phyloP scores from a whole-genome alignment of 2,329 filamentous ascomycete species.

The Diaporthe helianthi region DNA sequence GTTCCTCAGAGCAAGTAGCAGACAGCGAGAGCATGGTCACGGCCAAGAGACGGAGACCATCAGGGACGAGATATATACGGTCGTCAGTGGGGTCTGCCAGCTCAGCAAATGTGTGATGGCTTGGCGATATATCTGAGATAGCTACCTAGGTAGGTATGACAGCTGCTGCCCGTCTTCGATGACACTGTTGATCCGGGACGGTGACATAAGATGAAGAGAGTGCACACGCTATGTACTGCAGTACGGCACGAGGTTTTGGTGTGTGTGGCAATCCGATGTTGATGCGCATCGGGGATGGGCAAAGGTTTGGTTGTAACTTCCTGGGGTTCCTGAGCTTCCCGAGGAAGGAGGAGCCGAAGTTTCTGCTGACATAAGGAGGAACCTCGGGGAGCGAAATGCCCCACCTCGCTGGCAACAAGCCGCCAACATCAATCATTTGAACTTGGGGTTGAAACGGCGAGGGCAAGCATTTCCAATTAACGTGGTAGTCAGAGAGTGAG shows the following conservation, averaged over 20 bases:
- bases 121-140: not conserved
- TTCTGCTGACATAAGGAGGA: not conserved
- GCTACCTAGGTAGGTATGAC: not conserved
- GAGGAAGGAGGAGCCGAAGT: slow-evolving; percentile 15
- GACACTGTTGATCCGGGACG: not conserved
- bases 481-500: too few species aligned
- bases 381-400: not conserved
- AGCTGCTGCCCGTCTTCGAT: not conserved
- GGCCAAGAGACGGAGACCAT: not conserved
- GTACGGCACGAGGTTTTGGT: not conserved
- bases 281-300: not conserved
- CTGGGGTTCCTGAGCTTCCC: not conserved
- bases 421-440: not conserved
- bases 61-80: not conserved
- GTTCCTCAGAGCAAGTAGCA: not conserved
- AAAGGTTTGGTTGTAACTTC: too few species aligned
- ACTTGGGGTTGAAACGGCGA: not conserved
- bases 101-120: not conserved
- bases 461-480: too few species aligned
- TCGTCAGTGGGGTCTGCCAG: not conserved
- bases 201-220: not conserved
- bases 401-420: not conserved
- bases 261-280: not conserved
- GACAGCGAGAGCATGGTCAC: not conserved
- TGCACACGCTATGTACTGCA: not conserved